A percentile compares a stretch with the other conserved stretches of the same genome.
Evolutionary conservation across 2,329 filamentous ascomycete species (phyloP).

Genomic region (Onygena corvina): DNA sequence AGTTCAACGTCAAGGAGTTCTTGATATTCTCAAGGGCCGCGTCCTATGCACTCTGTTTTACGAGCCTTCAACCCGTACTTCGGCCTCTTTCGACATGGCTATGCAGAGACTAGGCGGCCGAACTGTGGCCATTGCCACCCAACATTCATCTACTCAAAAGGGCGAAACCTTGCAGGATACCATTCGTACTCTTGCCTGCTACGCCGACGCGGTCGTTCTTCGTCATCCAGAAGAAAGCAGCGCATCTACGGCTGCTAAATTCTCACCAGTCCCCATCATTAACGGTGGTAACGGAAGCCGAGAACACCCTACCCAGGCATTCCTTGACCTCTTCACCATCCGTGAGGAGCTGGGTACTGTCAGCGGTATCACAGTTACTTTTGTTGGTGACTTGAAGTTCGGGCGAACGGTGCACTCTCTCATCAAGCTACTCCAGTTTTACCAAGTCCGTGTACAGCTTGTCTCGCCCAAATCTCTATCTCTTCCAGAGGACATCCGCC

Average conservation of each 20-base stretch:
- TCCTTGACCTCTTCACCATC: slow-evolving; percentile 96
- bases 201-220: slow-evolving; percentile 89
- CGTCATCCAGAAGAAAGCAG: slow-evolving; percentile 77
- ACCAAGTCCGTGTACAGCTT: slow-evolving; percentile 87
- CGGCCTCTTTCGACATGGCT: slow-evolving; percentile 88
- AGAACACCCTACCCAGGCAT: slow-evolving; percentile 94
- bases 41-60: slow-evolving; percentile 92
- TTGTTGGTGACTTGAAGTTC: slow-evolving; percentile 83
- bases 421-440: slow-evolving; percentile 85
- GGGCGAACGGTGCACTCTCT: slow-evolving; percentile 92
- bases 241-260: slow-evolving; percentile 72
- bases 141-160: slow-evolving; percentile 81
- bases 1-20: slow-evolving; percentile 79
- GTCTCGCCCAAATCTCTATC: slow-evolving; percentile 69
- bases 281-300: slow-evolving; percentile 93
- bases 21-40: slow-evolving; percentile 74
- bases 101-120: slow-evolving; percentile 96
- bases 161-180: slow-evolving; percentile 90
- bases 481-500: slow-evolving; percentile 62
- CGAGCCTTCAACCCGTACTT: slow-evolving; percentile 92
- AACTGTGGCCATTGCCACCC: slow-evolving; percentile 68
- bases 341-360: slow-evolving; percentile 94
- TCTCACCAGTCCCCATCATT: slow-evolving; percentile 81
- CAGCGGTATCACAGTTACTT: slow-evolving; percentile 89
- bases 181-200: slow-evolving; percentile 83